Evolutionary conservation across 2,329 filamentous ascomycete genomes (phyloP).

Genomic region (Xylariaceae sp.): DNA sequence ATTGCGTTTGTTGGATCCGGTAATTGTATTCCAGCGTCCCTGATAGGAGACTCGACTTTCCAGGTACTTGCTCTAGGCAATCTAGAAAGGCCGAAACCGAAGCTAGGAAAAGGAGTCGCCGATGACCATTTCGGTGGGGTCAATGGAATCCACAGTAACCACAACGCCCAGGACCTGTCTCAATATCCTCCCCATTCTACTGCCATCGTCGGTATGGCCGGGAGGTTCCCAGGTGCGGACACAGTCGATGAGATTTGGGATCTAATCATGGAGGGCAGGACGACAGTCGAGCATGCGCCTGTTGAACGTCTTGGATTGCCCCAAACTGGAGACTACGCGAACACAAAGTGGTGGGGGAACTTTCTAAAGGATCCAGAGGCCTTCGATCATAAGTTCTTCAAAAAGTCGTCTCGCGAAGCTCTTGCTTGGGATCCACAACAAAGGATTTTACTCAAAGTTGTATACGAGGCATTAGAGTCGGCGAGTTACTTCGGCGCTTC

Average conservation of each 20-base stretch:
- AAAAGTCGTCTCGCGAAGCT: conserved; percentile 40
- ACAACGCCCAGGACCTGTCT: background rate
- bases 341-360: conserved; percentile 33
- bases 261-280: conserved; percentile 29
- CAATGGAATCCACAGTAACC: no score
- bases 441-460: conserved; percentile 43
- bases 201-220: conserved; percentile 46
- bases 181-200: conserved; percentile 36
- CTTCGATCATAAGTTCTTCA: conserved; percentile 38
- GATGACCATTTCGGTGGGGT: no score
- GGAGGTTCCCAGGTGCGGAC: conserved; percentile 42
- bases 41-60: background rate
- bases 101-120: no score
- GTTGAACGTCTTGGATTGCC: conserved; percentile 2
- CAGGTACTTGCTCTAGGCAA: background rate
- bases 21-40: conserved; percentile 13
- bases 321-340: background rate
- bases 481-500: conserved; percentile 39
- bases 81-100: background rate
- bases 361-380: conserved; percentile 35
- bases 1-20: conserved; percentile 12
- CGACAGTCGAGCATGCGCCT: conserved; percentile 5
- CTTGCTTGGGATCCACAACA: conserved; percentile 45
- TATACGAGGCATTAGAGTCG: conserved; percentile 44
- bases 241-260: conserved; percentile 44